phyloP scores from a whole-genome alignment of 2,329 filamentous ascomycete species.

The Paracamarosporium sp. region DNA sequence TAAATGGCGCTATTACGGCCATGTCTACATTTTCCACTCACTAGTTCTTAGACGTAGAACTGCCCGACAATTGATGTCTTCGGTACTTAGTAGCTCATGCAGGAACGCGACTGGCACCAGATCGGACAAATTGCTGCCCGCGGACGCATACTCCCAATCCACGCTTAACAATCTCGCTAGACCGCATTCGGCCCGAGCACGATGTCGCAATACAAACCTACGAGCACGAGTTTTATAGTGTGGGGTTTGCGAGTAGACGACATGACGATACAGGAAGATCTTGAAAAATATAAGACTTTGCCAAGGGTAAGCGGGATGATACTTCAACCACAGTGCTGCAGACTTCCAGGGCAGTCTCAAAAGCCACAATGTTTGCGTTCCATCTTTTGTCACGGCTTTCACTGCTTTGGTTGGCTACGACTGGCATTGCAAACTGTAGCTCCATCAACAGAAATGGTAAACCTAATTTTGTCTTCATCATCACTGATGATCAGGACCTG shows the following conservation, averaged over 20 bases:
- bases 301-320: not conserved
- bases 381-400: not conserved
- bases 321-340: not conserved
- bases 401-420: not conserved
- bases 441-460: slow-evolving; percentile 4
- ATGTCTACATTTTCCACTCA: not conserved
- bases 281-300: not conserved
- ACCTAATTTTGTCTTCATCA: slow-evolving; percentile 68
- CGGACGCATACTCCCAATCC: not conserved
- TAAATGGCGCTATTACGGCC: too few relatives aligned
- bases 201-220: slow-evolving; percentile 1
- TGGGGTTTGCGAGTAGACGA: not conserved
- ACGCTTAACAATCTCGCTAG: not conserved
- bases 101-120: not conserved
- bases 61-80: not conserved
- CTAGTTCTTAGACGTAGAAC: not conserved
- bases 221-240: not conserved
- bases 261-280: not conserved
- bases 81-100: not conserved
- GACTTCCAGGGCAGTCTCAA: not conserved
- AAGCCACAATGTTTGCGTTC: not conserved
- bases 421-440: not conserved
- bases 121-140: not conserved
- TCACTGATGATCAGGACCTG: slow-evolving; percentile 72
- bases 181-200: not conserved